Percentiles rank a stretch among this genome's conserved stretches.
Evolutionary conservation across 2,329 filamentous ascomycete species (phyloP).

Genomic region (Colletotrichum liriopes): DNA sequence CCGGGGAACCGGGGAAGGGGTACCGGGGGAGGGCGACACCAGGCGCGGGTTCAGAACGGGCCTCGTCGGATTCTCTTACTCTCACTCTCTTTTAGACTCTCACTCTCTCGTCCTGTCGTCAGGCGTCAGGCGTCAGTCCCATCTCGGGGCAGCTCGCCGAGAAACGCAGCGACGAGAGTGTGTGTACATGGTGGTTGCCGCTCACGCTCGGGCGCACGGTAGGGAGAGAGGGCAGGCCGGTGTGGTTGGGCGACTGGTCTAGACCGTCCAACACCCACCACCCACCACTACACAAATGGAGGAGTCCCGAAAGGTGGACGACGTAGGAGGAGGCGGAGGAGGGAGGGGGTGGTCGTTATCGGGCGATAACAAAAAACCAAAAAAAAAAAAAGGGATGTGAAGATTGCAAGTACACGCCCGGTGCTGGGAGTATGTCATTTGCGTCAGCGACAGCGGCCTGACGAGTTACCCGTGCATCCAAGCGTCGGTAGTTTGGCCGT

Average conservation of each 20-base stretch:
- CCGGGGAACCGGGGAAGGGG: slow-evolving; percentile 35
- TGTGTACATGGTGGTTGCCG: background rate
- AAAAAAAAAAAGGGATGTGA: too few relatives aligned
- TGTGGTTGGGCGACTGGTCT: slow-evolving; percentile 29
- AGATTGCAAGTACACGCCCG: background rate
- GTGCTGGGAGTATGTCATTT: background rate
- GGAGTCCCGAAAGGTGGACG: slow-evolving; percentile 19
- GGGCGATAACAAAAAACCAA: background rate
- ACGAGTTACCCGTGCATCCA: background rate
- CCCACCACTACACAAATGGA: background rate
- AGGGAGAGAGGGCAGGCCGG: background rate
- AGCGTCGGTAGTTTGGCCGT: background rate
- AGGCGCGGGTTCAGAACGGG: background rate
- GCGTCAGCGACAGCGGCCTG: background rate
- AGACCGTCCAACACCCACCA: slow-evolving; percentile 5
- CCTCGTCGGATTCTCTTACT: background rate
- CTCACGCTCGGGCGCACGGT: background rate
- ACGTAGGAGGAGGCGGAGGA: slow-evolving; percentile 5
- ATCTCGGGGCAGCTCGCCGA: background rate
- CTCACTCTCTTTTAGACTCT: background rate
- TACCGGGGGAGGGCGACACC: slow-evolving; percentile 16
- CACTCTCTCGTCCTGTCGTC: background rate
- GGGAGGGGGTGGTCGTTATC: slow-evolving; percentile 15
- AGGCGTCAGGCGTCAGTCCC: background rate
- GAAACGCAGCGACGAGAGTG: background rate